phyloP scores from a whole-genome alignment of 495 filamentous ascomycete genomes.

The Aspergillus carlsbadensis region DNA sequence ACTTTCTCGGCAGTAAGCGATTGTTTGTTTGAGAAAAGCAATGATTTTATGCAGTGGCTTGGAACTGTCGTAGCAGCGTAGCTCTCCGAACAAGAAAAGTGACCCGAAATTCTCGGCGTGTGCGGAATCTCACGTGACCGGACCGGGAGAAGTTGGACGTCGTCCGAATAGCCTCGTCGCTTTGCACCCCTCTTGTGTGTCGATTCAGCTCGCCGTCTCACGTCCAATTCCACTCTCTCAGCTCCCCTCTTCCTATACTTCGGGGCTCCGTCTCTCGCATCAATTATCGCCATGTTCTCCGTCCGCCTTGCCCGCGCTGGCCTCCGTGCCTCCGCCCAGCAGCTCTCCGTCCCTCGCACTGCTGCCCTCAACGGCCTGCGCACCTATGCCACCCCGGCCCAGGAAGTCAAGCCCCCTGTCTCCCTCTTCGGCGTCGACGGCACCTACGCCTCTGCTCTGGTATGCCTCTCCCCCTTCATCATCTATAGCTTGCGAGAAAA shows the following conservation, averaged over 20 bases:
- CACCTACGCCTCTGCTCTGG: constrained; percentile 96
- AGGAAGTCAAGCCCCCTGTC: constrained; percentile 78
- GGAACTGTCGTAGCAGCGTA: too few species aligned
- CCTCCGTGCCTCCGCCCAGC: constrained; percentile 49
- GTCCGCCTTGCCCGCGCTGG: constrained; percentile 48
- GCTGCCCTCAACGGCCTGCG: constrained; percentile 52
- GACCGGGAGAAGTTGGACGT: constrained; percentile 42
- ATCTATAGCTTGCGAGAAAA: neutral
- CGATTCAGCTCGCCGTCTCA: constrained; percentile 25
- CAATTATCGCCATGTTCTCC: constrained; percentile 41
- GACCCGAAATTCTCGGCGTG: constrained; percentile 27
- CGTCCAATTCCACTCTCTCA: constrained; percentile 21
- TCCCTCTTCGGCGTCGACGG: constrained; percentile 94
- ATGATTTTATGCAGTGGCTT: too few species aligned
- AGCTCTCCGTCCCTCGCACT: constrained; percentile 46
- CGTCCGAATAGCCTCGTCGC: constrained; percentile 34
- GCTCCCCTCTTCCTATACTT: constrained; percentile 19
- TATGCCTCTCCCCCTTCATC: constrained; percentile 49
- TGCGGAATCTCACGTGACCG: constrained; percentile 39
- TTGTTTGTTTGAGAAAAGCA: neutral
- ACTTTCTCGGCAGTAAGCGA: neutral
- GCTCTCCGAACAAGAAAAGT: neutral
- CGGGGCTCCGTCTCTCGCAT: constrained; percentile 26
- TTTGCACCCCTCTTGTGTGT: constrained; percentile 19
- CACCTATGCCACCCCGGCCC: constrained; percentile 72